Evolutionary conservation across 331 rosid genomes (phyloP).

Genomic region (Stylosanthes scabra): DNA sequence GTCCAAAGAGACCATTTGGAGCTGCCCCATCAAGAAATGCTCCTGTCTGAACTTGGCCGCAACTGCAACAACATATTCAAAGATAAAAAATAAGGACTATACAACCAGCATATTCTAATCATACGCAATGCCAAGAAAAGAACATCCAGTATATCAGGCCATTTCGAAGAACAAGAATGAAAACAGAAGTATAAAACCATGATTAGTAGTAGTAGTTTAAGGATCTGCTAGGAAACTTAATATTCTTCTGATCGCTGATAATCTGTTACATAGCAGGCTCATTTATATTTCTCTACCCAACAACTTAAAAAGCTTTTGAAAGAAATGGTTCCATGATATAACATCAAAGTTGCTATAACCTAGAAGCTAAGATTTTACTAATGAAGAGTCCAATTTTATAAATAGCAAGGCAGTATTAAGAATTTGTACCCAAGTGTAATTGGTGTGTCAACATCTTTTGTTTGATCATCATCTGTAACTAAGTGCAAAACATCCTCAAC

Average conservation of each 20-base stretch:
- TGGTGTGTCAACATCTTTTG: slow-evolving; percentile 41
- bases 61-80: slow-evolving; percentile 59
- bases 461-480: slow-evolving; percentile 54
- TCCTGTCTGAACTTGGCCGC: slow-evolving; percentile 86
- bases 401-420: background rate
- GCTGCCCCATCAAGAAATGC: slow-evolving; percentile 70
- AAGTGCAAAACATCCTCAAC: slow-evolving; percentile 88
- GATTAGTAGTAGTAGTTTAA: background rate
- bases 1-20: slow-evolving; percentile 88
- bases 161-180: slow-evolving; percentile 30
- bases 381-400: slow-evolving; percentile 1
- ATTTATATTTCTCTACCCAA: no score
- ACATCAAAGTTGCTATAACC: no score
- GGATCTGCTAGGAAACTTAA: slow-evolving; percentile 5
- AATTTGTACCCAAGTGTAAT: slow-evolving; percentile 79
- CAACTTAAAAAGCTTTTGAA: no score
- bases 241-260: slow-evolving; percentile 5
- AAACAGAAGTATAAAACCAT: slow-evolving; percentile 3
- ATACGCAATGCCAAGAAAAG: background rate
- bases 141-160: background rate
- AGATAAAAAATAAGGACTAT: slow-evolving; percentile 12
- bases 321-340: no score
- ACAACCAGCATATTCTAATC: slow-evolving; percentile 1
- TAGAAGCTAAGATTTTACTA: no score
- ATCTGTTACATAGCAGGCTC: no score